Evolutionary conservation across 176 grass and related monocot species (phyloP), one percentile per base, ranked within the genome.

Genomic region (Lolium rigidum): DNA sequence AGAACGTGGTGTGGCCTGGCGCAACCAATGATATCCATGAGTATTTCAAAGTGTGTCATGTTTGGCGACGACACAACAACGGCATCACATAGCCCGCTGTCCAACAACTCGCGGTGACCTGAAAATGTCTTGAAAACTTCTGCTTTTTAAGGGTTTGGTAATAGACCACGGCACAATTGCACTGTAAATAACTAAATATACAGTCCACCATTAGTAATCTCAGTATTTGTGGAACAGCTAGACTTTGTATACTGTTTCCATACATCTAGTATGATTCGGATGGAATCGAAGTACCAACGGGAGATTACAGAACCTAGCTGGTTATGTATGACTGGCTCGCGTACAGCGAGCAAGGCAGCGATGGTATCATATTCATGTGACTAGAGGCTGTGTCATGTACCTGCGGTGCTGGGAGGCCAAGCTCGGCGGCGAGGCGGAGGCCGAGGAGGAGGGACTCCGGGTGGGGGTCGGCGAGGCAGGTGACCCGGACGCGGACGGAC

Each of bases 41-140:
- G 88, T 59, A 98, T 92, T 69, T 92, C 91, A 82, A 77, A 92
- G 79, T 98, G 95, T 4, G 95, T 98, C 95, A 98, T 98, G 73
- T 98, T 98, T 60, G 95, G 95, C 10, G 95, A 98, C 1, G 95
- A 93, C 25, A 98, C 81, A 4, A 98, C 72, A 38, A 94, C 70
- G 2, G 89, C 93, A 31, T 98, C 95, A 13, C 95, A 98, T 48
- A 95, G 91, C 55, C 90, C 81, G 43, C 95, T 95, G 67, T 92
- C 87, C 80, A 98, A 81, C 74, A 98, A 78, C 82, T 98, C 91
- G 10, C 44, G 58, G 73, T 95, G 91, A 2, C 88, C 93, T 89
- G 95, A 86, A 89, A 95, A 98, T 16, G 67, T 88, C 93, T 98
- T 87, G 60, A 94, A 80, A 84, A 70, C 54, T 79, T 82, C 3